Conservation (phyloP, 2,329 filamentous ascomycete genomes). For the Waltergamsia citrina region DNA sequence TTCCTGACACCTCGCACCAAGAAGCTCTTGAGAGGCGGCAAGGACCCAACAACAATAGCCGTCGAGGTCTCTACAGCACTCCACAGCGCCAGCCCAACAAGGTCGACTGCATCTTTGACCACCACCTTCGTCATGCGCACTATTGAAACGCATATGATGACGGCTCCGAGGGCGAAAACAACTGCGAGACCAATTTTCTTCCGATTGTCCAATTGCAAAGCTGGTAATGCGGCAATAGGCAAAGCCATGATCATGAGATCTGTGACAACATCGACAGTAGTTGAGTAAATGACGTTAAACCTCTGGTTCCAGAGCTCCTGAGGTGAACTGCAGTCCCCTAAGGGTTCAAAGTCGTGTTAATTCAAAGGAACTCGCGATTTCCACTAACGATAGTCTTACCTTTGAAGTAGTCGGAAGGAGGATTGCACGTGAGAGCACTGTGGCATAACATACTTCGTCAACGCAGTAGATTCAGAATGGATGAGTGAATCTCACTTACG, state of each 20-base stretch:
- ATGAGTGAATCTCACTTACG: no score
- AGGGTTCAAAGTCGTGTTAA: not conserved
- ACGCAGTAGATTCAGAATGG: no score
- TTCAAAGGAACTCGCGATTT: not conserved
- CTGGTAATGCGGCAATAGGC: constrained; percentile 9
- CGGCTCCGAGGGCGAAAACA: constrained; percentile 11
- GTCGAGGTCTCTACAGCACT: constrained; percentile 14
- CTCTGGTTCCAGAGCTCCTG: constrained; percentile 6
- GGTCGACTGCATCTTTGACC: constrained; percentile 8
- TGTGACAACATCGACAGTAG: constrained; percentile 7
- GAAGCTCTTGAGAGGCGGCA: constrained; percentile 11
- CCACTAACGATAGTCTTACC: no score
- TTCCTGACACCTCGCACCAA: constrained; percentile 7
- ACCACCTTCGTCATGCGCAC: constrained; percentile 13
- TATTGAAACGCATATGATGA: constrained; percentile 11
- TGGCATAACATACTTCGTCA: no score
- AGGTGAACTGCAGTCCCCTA: constrained; percentile 8
- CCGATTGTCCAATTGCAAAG: constrained; percentile 8
- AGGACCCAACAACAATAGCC: constrained; percentile 11
- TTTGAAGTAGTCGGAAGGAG: constrained; percentile 8
- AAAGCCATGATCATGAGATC: constrained; percentile 12
- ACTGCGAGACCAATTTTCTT: constrained; percentile 10
- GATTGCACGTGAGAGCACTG: constrained; percentile 8
- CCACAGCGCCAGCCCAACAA: constrained; percentile 15
- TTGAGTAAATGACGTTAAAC: constrained; percentile 9